A percentile compares a stretch with the other conserved stretches of the same genome.
These are phyloP conservation scores for Sclerotinia subarctica DNA, from an alignment of 2,329 filamentous ascomycete genomes.

Conservation along the genomic window DNA sequence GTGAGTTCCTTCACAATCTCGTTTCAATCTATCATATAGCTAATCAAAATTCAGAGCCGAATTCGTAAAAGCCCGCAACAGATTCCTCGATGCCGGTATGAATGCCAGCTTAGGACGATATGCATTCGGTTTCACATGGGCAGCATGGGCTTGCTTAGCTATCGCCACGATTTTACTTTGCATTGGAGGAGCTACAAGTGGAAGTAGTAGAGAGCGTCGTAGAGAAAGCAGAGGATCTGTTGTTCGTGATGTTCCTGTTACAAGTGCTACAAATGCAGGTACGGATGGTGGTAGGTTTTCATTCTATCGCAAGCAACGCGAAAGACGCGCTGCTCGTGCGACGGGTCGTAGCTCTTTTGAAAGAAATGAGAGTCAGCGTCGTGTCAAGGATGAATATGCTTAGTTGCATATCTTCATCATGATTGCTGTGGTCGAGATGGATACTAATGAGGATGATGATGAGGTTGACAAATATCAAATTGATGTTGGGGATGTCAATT, in stretches of 20 bases:
- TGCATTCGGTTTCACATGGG: constrained; percentile 77
- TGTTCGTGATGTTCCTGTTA: background rate
- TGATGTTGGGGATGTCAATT: background rate
- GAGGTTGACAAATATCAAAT: background rate
- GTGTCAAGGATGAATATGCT: constrained; percentile 20
- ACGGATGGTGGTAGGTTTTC: background rate
- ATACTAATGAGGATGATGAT: too few relatives aligned
- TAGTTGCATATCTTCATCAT: background rate
- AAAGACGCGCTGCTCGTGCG: background rate
- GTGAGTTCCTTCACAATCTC: constrained; percentile 46
- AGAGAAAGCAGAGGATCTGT: background rate
- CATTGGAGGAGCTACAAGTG: constrained; percentile 46
- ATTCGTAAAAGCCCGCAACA: constrained; percentile 67
- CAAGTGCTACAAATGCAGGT: background rate
- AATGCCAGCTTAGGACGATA: constrained; percentile 61
- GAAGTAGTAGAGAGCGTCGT: background rate
- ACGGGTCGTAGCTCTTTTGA: constrained; percentile 5
- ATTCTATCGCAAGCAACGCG: constrained; percentile 19
- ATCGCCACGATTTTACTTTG: constrained; percentile 67
- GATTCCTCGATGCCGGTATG: constrained; percentile 56
- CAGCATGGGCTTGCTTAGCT: constrained; percentile 62
- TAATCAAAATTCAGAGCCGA: constrained; percentile 44
- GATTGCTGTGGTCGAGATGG: background rate
- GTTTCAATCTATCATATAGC: background rate
- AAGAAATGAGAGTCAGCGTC: constrained; percentile 7